Evolutionary conservation across 345 rosid genomes (phyloP).

Genomic region (Murraya koenigii): DNA sequence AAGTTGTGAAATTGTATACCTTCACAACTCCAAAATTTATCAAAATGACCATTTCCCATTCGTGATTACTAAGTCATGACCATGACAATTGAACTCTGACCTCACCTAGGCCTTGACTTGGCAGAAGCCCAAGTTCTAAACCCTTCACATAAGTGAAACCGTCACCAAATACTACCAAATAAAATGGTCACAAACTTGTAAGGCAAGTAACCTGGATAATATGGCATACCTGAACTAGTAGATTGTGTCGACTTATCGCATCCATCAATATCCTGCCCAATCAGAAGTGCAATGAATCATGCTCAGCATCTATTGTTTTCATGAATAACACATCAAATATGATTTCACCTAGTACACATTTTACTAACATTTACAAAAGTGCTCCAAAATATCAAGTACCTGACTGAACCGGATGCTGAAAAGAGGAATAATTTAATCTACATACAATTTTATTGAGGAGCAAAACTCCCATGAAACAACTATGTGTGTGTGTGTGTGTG

Average conservation of each 20-base stretch:
- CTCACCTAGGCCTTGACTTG: not conserved
- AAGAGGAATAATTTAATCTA: not conserved
- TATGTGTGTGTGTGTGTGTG: not conserved
- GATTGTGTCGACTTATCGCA: slow-evolving; percentile 27
- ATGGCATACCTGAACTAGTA: slow-evolving; percentile 22
- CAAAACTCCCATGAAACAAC: not conserved
- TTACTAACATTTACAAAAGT: not conserved
- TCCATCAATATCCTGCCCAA: slow-evolving; percentile 47
- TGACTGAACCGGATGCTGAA: not conserved
- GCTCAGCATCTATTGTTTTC: slow-evolving; percentile 12
- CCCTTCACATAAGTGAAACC: not conserved
- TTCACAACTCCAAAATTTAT: not conserved
- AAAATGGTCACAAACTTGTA: slow-evolving; percentile 5
- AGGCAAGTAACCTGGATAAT: slow-evolving; percentile 6
- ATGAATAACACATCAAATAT: not conserved
- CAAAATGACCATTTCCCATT: not conserved
- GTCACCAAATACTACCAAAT: not conserved
- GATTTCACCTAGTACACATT: not conserved
- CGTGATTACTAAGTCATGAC: not conserved
- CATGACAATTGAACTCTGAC: not conserved
- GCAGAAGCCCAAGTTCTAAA: not conserved
- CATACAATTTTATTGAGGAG: not conserved
- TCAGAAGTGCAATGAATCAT: slow-evolving; percentile 12
- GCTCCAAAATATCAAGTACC: not conserved
- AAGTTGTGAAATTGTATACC: not conserved